Evolutionary conservation across 257 asterid species (phyloP), one percentile per base, ranked within the genome.

Genomic region (Salvia rosmarinus): DNA sequence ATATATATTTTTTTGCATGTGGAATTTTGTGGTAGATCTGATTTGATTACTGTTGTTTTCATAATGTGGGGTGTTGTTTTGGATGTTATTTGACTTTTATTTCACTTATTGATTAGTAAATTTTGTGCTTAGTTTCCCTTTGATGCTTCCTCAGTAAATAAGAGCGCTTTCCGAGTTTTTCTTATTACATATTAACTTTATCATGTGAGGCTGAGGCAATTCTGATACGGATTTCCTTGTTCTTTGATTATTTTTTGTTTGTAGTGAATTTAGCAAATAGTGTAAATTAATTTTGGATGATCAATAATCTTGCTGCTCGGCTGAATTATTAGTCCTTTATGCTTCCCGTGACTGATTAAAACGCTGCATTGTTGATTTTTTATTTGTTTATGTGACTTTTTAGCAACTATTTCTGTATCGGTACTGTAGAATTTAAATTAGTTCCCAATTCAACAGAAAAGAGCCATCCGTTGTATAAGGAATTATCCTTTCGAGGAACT

Each of bases 1-100:
- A n/a, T n/a, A n/a, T n/a, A n/a, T n/a, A n/a, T 39, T 40, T 20
- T 14, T 14, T 43, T 43, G 70, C 57, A 64, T 64, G 70, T 43
- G 21, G 37, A 21, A 63, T 5, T 62, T 19, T 42, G 21, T 63
- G 69, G 40, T 64, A 64, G 69, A 64, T 64, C 69, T 64, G 55
- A 25, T 64, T 64, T n/a, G 25, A 17, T 59, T 64, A 60, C 49
- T 64, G 37, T 64, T 64, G 3, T 23, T 37, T 11, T 40, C 51
- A 39, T 13, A 40, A 62, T 35, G 54, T 21, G 35, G 67, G 28
- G 13, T 32, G 11, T 59, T 32, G 30, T 25, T 25, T 35, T 34
- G 12, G 13, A 12, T 40, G 6, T 21, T 42, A 11, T 42, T 21
- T 64, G 8, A 20, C 20, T 42, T 23, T 23, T 12, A 42, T 13